Percentiles rank a stretch among this genome's conserved stretches.
Conservation (phyloP, 2,329 filamentous ascomycete genomes). For the Fusarium dimerum region DNA sequence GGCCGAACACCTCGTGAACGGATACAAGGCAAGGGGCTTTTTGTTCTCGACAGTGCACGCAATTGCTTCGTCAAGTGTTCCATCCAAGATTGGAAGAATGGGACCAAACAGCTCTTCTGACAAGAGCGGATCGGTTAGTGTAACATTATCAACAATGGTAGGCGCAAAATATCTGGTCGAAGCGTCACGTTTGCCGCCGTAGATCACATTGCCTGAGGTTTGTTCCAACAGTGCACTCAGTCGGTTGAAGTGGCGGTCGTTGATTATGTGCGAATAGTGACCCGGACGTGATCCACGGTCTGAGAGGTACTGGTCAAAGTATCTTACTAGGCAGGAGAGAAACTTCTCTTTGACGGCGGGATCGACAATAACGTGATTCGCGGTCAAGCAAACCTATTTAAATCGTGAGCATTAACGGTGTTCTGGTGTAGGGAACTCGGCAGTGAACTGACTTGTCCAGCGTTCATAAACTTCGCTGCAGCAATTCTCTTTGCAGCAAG, state of each 20-base stretch:
- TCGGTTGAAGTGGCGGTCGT: constrained; percentile 43
- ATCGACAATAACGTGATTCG: constrained; percentile 48
- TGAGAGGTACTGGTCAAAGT: constrained; percentile 5
- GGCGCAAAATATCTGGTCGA: constrained; percentile 36
- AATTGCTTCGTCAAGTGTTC: constrained; percentile 3
- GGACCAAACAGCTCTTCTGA: constrained; percentile 41
- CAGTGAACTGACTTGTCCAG: constrained; percentile 30
- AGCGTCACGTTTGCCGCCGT: constrained; percentile 35
- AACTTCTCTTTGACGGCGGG: constrained; percentile 40
- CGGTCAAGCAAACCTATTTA: constrained; percentile 21
- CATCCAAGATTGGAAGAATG: constrained; percentile 8
- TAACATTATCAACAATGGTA: constrained; percentile 41
- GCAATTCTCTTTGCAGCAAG: constrained; percentile 45
- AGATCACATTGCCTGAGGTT: constrained; percentile 39
- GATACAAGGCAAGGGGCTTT: too few species aligned
- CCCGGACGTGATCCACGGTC: constrained; percentile 15
- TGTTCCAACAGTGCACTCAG: constrained; percentile 37
- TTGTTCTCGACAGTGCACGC: too few species aligned
- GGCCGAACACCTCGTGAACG: too few species aligned
- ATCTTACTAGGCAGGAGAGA: constrained; percentile 34
- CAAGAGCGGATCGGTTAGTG: constrained; percentile 39
- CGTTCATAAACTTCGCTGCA: constrained; percentile 43
- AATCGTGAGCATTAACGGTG: too few species aligned
- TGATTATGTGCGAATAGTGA: constrained; percentile 40
- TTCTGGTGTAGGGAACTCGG: not conserved